Percentiles rank a stretch among this genome's conserved stretches.
phyloP scores from a whole-genome alignment of 1,139 yeast species.

The Protomyces inouyei region DNA sequence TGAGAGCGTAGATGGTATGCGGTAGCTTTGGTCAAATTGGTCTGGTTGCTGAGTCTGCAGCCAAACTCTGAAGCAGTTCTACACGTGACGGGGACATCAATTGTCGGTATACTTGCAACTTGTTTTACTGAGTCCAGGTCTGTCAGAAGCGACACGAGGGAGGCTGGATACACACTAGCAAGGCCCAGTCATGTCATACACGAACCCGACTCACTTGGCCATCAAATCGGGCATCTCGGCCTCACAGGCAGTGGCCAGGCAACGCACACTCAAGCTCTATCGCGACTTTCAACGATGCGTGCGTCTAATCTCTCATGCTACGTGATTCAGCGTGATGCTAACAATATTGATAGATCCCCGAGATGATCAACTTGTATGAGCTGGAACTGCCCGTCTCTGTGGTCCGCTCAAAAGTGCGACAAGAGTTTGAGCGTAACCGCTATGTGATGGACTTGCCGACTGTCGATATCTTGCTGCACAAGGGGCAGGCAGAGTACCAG shows the following conservation, averaged over 20 bases:
- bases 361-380: constrained; percentile 50
- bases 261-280: constrained; percentile 40
- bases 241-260: constrained; percentile 55
- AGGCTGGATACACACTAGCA: too few relatives aligned
- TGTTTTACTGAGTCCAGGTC: too few relatives aligned
- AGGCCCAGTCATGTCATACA: constrained; percentile 7
- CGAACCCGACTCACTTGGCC: constrained; percentile 69
- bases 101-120: too few relatives aligned
- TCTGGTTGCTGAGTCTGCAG: too few relatives aligned
- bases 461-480: constrained; percentile 60
- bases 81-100: too few relatives aligned
- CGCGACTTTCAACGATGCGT: constrained; percentile 38
- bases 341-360: constrained; percentile 29
- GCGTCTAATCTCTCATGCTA: constrained; percentile 40
- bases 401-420: constrained; percentile 78
- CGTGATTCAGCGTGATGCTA: background rate
- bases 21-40: too few relatives aligned
- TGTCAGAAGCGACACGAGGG: too few relatives aligned
- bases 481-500: constrained; percentile 81
- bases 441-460: constrained; percentile 63
- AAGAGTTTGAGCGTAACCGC: constrained; percentile 82
- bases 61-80: too few relatives aligned
- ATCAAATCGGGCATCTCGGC: constrained; percentile 70
- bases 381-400: constrained; percentile 77
- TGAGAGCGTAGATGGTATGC: too few relatives aligned